Base-by-base conservation (phyloP, 805 yeast species). In the Zygoascus bituminiphila region DNA sequence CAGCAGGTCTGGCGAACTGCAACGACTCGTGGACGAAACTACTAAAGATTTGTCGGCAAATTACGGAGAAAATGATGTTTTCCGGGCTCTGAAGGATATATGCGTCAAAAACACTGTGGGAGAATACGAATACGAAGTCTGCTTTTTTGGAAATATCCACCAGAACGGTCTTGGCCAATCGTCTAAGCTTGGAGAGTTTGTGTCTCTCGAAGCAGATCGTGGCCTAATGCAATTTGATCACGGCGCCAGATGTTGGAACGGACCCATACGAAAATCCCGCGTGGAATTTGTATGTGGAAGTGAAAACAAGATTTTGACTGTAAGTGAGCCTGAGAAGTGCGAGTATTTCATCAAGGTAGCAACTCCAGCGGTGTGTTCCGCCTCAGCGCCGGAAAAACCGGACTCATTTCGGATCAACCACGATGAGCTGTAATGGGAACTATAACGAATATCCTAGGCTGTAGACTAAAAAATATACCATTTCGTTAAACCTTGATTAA, bases 211-310 rank as follows among this genome's bases (percentile, higher is more conserved):
- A 22, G 58, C 57, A 15, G 60, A 61, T 38, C 41, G 36, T 14
- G 47, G 71, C 41, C 54, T 53, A 19, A 52, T 77, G 25, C 56
- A 59, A 25, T 93, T 72, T 60, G 69, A 64, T 3, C 60, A 70
- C 17, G 98, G 98, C 19, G 81, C 79, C 38, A 76, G 73, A 60
- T 93, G 98, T 65, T 91, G 98, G 96, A 86, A 88, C 62, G 98
- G 98, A 0, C 97, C 97, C 4, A 63, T 69, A 24, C 78, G 98
- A 63, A 75, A 82, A 29, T 89, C 87, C 1, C 66, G 63, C 8
- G 81, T 86, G 1, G 69, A 70, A 20, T 60, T 89, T 47, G 68
- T 70, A 15, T 93, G 98, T 66, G 94, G 94, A 0, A 66, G 72
- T 2, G 65, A 69, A 2, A 69, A 75, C 42, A 69, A 73, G 48